Evolutionary conservation across 1,139 yeast genomes (phyloP), one percentile per base, ranked within the genome.

Genomic region (Geotrichum europaeum): DNA sequence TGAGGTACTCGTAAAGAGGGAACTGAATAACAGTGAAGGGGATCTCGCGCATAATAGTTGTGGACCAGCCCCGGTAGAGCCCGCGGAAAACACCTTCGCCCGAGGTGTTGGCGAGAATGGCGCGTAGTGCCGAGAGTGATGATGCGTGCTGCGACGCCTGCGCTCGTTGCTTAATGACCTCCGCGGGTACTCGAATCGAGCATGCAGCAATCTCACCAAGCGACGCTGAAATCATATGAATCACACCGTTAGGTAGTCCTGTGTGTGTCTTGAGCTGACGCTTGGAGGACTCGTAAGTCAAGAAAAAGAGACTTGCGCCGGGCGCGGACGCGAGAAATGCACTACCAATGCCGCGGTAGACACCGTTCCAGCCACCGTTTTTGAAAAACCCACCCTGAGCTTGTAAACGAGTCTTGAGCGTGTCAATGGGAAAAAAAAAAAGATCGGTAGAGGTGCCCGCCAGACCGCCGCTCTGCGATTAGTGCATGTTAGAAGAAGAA

Each of bases 281-380:
- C 69, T 94, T 94, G 75, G 86, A 77, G 4, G 86, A 78, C 70
- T 94, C 99, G 71, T 94, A 94, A 3, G 97, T 87, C 62, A 91
- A 81, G 73, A 94, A 94, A 71, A 94, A 94, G 51, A 94, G 76
- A 10, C 97, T 82, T 0, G 98, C 98, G 20, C 81, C 80, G 0
- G 99, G 99, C 0, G 99, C 98, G 59, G 96, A 88, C 0, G 98
- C 99, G 25, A 92, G 86, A 30, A 94, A 87, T 25, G 96, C 94
- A 54, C 96, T 87, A 1, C 98, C 98, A 10, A 94, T 78, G 1
- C 99, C 99, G 65, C 87, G 80, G 69, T 94, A 94, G 18, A 95
- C 86, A 0, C 98, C 98, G 58, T 75, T 78, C 83, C 94, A 94
- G 1, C 97, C 99, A 32, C 99, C 99, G 74, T 92, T 94, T 25